Conservation (phyloP, 2,329 filamentous ascomycete genomes). For the Verticillium isaacii region DNA sequence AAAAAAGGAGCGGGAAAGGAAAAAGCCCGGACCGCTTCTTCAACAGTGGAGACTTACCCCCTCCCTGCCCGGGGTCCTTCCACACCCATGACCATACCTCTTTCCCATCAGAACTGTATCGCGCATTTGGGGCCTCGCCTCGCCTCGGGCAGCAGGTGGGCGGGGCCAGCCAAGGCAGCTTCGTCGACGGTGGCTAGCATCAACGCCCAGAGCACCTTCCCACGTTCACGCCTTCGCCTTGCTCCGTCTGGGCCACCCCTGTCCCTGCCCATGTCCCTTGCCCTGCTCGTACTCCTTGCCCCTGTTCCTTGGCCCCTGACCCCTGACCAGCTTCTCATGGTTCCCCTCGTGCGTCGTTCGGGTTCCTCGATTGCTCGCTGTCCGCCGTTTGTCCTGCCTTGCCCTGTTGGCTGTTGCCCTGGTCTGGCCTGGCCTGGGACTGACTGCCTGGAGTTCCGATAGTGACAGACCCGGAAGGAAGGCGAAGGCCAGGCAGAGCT, state of each 20-base stretch:
- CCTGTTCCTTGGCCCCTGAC: neutral
- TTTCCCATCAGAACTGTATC: neutral
- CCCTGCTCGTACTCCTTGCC: neutral
- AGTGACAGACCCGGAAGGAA: neutral
- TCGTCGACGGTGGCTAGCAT: neutral
- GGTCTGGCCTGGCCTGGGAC: no score
- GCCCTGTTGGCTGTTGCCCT: no score
- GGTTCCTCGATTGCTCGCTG: neutral
- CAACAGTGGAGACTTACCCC: neutral
- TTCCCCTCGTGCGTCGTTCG: neutral
- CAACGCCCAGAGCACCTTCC: neutral
- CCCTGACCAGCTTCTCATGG: neutral
- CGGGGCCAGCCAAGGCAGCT: neutral
- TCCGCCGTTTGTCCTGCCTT: neutral
- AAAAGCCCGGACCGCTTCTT: neutral
- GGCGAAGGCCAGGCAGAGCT: neutral
- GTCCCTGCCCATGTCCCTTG: neutral
- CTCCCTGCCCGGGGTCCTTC: neutral
- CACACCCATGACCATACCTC: no score
- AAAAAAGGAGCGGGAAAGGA: neutral
- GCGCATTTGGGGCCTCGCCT: neutral
- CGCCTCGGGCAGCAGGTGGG: neutral
- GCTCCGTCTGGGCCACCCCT: neutral
- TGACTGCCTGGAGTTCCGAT: neutral
- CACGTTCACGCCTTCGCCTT: neutral